Conservation (phyloP, 371 early-diverging fungal genomes). For the Blakeslea trispora region DNA sequence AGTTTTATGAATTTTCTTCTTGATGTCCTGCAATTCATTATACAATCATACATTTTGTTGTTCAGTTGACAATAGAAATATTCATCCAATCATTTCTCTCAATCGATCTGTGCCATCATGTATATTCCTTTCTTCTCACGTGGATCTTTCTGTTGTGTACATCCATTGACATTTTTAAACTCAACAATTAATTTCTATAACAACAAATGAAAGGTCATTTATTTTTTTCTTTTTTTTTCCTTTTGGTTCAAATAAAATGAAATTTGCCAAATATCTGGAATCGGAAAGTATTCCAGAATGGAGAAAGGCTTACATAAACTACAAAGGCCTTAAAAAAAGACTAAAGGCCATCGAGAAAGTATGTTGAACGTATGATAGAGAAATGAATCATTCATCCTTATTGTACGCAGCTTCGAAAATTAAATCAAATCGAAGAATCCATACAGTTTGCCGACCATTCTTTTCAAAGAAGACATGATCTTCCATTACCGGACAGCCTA, state of each 20-base stretch:
- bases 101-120: no score
- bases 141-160: not conserved
- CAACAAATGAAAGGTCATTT: no score
- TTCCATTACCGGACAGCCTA: not conserved
- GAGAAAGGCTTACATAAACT: constrained; percentile 77
- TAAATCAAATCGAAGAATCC: constrained; percentile 17
- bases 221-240: not conserved
- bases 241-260: constrained; percentile 50
- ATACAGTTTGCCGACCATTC: not conserved
- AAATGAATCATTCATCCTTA: no score
- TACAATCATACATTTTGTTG: no score
- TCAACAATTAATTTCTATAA: not conserved
- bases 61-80: no score
- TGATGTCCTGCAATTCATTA: no score
- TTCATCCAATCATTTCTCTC: no score
- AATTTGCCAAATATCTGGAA: constrained; percentile 79
- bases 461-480: constrained; percentile 1
- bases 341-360: constrained; percentile 65
- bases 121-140: no score
- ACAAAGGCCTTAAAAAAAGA: constrained; percentile 70
- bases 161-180: not conserved
- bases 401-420: constrained; percentile 13
- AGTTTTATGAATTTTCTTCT: no score
- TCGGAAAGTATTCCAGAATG: constrained; percentile 84
- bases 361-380: no score